A percentile compares a stretch with the other conserved stretches of the same genome.
phyloP scores from a whole-genome alignment of 2,329 filamentous ascomycete species.

The Cladosporium austrohemisphaericum region DNA sequence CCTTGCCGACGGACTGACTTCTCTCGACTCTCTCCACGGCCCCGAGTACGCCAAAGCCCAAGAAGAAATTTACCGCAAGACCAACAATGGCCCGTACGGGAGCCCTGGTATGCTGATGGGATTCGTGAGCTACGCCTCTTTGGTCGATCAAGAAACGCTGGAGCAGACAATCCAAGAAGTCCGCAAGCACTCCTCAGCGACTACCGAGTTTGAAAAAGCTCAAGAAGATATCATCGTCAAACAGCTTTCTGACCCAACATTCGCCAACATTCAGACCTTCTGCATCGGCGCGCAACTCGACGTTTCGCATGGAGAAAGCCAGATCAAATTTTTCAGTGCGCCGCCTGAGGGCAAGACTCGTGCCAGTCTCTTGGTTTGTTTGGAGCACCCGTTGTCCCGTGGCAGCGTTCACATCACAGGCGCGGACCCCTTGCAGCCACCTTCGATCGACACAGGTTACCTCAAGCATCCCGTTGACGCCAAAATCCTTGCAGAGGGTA shows the following conservation, averaged over 20 bases:
- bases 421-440: constrained; percentile 19
- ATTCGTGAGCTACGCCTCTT: constrained; percentile 32
- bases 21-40: constrained; percentile 34
- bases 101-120: constrained; percentile 36
- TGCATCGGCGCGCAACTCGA: constrained; percentile 32
- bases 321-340: constrained; percentile 31
- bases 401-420: constrained; percentile 26
- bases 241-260: constrained; percentile 32
- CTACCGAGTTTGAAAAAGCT: constrained; percentile 34
- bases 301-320: constrained; percentile 26
- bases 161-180: constrained; percentile 32
- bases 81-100: constrained; percentile 33
- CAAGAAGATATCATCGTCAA: constrained; percentile 34
- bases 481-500: constrained; percentile 24
- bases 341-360: constrained; percentile 33
- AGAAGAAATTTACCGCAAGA: constrained; percentile 33
- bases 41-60: constrained; percentile 35
- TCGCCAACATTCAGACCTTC: constrained; percentile 38
- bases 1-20: constrained; percentile 30
- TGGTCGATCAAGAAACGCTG: constrained; percentile 29
- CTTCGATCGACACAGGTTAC: constrained; percentile 26
- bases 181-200: constrained; percentile 31
- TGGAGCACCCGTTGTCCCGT: constrained; percentile 33
- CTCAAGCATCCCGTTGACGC: constrained; percentile 48
- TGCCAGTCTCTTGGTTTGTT: constrained; percentile 28